Percentiles rank a stretch among this genome's conserved stretches.
phyloP scores from a whole-genome alignment of 2,329 filamentous ascomycete species.

The Penicillium rolfsii region DNA sequence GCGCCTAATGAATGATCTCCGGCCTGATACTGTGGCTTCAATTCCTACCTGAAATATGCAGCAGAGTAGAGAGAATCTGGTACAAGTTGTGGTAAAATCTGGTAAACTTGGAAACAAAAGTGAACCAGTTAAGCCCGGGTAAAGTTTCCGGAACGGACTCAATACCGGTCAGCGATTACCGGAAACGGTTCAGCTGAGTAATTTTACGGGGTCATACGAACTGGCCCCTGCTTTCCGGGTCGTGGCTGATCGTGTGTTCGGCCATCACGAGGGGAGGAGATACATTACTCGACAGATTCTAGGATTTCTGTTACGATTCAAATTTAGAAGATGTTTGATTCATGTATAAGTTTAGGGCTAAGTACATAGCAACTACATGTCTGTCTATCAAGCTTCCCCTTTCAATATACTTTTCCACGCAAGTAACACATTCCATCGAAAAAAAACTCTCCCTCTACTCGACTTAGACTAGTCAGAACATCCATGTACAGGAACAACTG shows the following conservation, averaged over 20 bases:
- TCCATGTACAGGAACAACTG: too few species aligned
- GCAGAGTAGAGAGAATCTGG: neutral
- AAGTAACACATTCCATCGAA: too few species aligned
- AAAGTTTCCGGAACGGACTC: neutral
- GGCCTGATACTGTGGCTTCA: neutral
- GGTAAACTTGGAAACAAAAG: neutral
- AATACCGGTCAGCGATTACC: constrained; percentile 8
- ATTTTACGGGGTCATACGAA: constrained; percentile 10
- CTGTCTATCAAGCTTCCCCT: too few species aligned
- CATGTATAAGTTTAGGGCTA: too few species aligned
- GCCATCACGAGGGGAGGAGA: neutral
- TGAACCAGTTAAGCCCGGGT: neutral
- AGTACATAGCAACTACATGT: too few species aligned
- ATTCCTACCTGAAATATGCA: neutral
- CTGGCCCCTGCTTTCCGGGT: neutral
- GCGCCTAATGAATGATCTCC: neutral
- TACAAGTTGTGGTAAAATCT: neutral
- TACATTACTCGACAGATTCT: neutral
- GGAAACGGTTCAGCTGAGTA: constrained; percentile 6
- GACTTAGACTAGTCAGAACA: too few species aligned
- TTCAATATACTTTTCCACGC: too few species aligned
- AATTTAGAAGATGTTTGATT: too few species aligned
- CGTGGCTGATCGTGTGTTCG: neutral
- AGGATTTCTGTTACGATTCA: too few species aligned
- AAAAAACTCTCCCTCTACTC: too few species aligned